phyloP scores from a whole-genome alignment of 345 rosid species.

The Moringa oleifera region DNA sequence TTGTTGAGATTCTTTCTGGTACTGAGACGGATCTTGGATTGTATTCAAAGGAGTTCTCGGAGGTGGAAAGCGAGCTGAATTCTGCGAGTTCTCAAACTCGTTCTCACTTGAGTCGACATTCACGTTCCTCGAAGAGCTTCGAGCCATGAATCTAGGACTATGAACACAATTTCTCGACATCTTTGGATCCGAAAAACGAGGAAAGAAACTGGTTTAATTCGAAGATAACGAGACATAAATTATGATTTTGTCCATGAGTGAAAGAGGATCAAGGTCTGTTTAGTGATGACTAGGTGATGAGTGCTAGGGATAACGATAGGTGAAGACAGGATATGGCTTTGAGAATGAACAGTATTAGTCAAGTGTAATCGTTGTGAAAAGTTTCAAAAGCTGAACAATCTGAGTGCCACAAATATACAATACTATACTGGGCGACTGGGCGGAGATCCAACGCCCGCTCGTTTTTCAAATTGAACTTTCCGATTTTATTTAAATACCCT shows the following conservation, averaged over 20 bases:
- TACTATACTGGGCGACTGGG: no score
- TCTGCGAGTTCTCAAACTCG: slow-evolving; percentile 36
- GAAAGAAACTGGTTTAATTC: neutral
- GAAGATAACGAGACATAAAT: neutral
- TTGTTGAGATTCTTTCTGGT: slow-evolving; percentile 25
- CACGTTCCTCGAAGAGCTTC: slow-evolving; percentile 22
- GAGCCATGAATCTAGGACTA: slow-evolving; percentile 23
- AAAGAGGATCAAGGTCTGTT: neutral
- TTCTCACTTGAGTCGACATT: slow-evolving; percentile 57
- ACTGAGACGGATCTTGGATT: slow-evolving; percentile 74
- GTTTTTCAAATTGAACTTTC: neutral
- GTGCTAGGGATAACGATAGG: neutral
- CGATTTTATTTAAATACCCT: no score
- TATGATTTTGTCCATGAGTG: neutral
- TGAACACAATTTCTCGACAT: slow-evolving; percentile 35
- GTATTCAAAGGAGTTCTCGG: slow-evolving; percentile 68
- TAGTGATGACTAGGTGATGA: no score
- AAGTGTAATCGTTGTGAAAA: no score
- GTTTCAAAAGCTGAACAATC: no score
- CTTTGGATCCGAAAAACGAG: slow-evolving; percentile 13
- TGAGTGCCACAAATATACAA: no score
- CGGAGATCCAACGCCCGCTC: neutral
- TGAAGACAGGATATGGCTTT: neutral
- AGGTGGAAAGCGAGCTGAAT: slow-evolving; percentile 45
- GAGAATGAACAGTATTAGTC: neutral